phyloP scores from a whole-genome alignment of 2,329 filamentous ascomycete genomes.

The Aspergillus viridinutans region DNA sequence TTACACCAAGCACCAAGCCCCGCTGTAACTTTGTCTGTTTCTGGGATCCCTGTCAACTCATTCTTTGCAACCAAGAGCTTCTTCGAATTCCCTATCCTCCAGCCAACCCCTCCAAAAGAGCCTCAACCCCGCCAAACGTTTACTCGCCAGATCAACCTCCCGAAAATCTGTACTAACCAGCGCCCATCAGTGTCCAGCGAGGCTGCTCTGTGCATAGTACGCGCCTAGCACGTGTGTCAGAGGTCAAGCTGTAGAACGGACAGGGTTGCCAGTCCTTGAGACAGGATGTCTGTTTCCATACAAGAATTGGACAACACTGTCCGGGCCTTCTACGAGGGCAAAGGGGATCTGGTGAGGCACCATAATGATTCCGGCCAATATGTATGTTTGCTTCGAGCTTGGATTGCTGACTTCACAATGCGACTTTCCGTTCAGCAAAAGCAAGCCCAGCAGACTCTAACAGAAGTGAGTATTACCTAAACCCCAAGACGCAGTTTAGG shows the following conservation, averaged over 20 bases:
- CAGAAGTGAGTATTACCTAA: slow-evolving; percentile 63
- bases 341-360: slow-evolving; percentile 79
- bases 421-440: slow-evolving; percentile 66
- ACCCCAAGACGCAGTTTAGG: not conserved
- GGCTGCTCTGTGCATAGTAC: not conserved
- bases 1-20: slow-evolving; percentile 2
- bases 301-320: slow-evolving; percentile 95
- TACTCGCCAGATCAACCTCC: slow-evolving; percentile 10
- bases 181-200: not conserved
- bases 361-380: not conserved
- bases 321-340: slow-evolving; percentile 94
- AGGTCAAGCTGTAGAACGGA: slow-evolving; percentile 19
- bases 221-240: not conserved
- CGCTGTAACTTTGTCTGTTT: slow-evolving; percentile 6
- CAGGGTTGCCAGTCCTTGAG: slow-evolving; percentile 29
- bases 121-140: slow-evolving; percentile 26
- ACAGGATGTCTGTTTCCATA: slow-evolving; percentile 66
- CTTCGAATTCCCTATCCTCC: slow-evolving; percentile 5
- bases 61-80: slow-evolving; percentile 11
- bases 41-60: slow-evolving; percentile 7
- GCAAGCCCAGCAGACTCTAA: slow-evolving; percentile 85
- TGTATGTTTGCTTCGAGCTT: not conserved
- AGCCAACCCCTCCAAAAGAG: slow-evolving; percentile 22
- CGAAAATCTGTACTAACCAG: not conserved
- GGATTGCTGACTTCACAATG: not conserved